Base-by-base conservation (phyloP, 805 yeast genomes). In the Candida michaelii region DNA sequence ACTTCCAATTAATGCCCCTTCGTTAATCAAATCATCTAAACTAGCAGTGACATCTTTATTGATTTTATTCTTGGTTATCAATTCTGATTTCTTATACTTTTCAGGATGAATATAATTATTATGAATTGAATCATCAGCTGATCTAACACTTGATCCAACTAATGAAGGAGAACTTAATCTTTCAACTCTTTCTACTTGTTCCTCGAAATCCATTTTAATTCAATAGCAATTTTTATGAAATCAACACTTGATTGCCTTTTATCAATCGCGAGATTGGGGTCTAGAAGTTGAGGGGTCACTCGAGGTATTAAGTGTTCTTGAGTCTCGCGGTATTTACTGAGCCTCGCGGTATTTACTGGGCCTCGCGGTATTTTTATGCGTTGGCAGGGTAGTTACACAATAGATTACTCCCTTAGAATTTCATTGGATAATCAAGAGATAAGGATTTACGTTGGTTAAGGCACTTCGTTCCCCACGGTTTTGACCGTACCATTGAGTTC, bases 101-200 rank as follows among this genome's bases (percentile, higher is more conserved):
- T 72, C 77, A 13, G 77, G 70, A 48, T 74, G 62, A 60, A 69
- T 65, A 54, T 67, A 67, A 53, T 71, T 66, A 42, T 73, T 60
- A 62, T 71, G 65, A 53, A 67, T 42, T 14, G 73, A 66, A 50
- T 71, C 76, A 52, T 71, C 76, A 18, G 75, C 75, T 1, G 75
- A 69, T 47, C 76, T 60, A 34, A 79, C 58, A 11, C 80, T 70
- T 7, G 77, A 62, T 9, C 83, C 83, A 23, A 78, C 74, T 47
- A 79, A 63, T 18, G 82, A 76, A 8, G 83, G 82, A 16, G 69
- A 58, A 14, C 61, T 55, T 39, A 69, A 63, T 51, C 63, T 69
- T 51, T 76, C 78, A 13, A 77, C 78, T 47, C 69, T 72, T 58
- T 77, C 79, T 49, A 74, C 66, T 58, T 78, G 80, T 48, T 66